Evolutionary conservation across 352 stramenopile species (phyloP).

Genomic region (Globisporangium rhizosaccharum): DNA sequence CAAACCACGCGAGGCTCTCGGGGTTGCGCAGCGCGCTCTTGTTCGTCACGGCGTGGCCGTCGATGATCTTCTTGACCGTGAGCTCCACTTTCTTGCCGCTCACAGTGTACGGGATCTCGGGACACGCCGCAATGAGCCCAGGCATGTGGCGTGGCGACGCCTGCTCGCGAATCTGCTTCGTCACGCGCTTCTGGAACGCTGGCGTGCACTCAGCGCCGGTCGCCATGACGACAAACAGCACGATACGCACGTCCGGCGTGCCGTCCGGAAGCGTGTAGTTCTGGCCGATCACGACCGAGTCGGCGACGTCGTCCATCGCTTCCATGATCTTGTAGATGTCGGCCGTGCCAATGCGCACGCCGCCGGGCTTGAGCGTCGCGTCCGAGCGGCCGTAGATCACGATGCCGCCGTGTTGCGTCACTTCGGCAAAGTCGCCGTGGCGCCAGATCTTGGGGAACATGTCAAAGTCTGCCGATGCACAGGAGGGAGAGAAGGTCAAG

Average conservation of each 20-base stretch:
- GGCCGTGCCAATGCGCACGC: conserved; percentile 71
- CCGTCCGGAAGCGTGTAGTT: conserved; percentile 56
- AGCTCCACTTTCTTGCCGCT: conserved; percentile 82
- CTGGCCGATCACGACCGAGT: conserved; percentile 70
- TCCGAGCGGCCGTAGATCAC: conserved; percentile 78
- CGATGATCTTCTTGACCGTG: conserved; percentile 74
- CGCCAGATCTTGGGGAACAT: conserved; percentile 72
- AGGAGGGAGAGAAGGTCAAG: neutral
- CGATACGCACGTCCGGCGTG: conserved; percentile 64
- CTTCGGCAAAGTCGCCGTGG: conserved; percentile 78
- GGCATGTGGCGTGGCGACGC: conserved; percentile 67
- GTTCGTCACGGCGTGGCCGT: conserved; percentile 52
- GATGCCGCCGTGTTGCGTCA: conserved; percentile 53
- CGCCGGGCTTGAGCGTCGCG: conserved; percentile 69
- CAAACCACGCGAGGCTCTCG: conserved; percentile 55
- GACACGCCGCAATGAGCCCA: conserved; percentile 47
- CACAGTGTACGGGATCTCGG: conserved; percentile 72
- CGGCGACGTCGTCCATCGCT: conserved; percentile 48
- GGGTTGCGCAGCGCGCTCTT: conserved; percentile 63
- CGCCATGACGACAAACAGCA: conserved; percentile 67
- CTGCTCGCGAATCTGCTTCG: conserved; percentile 48
- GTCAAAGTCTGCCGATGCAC: conserved; percentile 50
- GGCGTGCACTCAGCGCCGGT: conserved; percentile 30
- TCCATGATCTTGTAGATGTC: conserved; percentile 83
- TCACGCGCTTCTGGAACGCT: conserved; percentile 50